Evolutionary conservation across 192 early-diverging fungal genomes (phyloP).

Genomic region (Diversispora epigaea): DNA sequence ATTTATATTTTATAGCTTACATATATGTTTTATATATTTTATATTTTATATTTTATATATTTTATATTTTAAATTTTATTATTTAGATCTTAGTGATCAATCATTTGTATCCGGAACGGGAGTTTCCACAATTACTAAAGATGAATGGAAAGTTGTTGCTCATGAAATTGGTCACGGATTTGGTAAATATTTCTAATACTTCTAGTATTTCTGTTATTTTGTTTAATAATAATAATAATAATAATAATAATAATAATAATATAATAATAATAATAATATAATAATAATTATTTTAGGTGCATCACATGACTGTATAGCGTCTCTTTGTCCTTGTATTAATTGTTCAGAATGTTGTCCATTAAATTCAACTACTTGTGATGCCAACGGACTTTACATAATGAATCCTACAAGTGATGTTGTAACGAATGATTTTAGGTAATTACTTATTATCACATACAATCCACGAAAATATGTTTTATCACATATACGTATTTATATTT

Average conservation of each 20-base stretch:
- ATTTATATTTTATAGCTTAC: background rate
- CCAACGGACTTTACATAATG: slow-evolving; percentile 67
- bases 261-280: background rate
- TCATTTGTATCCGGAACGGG: slow-evolving; percentile 75
- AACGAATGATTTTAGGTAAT: slow-evolving; percentile 68
- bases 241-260: slow-evolving; percentile 9
- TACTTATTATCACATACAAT: slow-evolving; percentile 42
- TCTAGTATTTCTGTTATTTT: no score
- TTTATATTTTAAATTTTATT: background rate
- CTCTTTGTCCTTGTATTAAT: slow-evolving; percentile 57
- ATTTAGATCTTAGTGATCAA: slow-evolving; percentile 39
- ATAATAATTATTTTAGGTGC: slow-evolving; percentile 59
- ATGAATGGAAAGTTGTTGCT: slow-evolving; percentile 92
- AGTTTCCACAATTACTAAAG: slow-evolving; percentile 78
- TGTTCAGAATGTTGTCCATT: slow-evolving; percentile 63
- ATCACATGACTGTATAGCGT: slow-evolving; percentile 79
- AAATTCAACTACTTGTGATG: slow-evolving; percentile 66
- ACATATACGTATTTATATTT: background rate
- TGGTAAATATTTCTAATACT: slow-evolving; percentile 30
- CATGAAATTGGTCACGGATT: slow-evolving; percentile 92
- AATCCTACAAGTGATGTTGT: slow-evolving; percentile 68
- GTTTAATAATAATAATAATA: no score
- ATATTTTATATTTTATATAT: background rate
- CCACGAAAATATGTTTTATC: slow-evolving; percentile 10
- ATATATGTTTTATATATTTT: background rate